Evolutionary conservation across 2,329 filamentous ascomycete species (phyloP).

Genomic region (Botryosphaeria dothidea): DNA sequence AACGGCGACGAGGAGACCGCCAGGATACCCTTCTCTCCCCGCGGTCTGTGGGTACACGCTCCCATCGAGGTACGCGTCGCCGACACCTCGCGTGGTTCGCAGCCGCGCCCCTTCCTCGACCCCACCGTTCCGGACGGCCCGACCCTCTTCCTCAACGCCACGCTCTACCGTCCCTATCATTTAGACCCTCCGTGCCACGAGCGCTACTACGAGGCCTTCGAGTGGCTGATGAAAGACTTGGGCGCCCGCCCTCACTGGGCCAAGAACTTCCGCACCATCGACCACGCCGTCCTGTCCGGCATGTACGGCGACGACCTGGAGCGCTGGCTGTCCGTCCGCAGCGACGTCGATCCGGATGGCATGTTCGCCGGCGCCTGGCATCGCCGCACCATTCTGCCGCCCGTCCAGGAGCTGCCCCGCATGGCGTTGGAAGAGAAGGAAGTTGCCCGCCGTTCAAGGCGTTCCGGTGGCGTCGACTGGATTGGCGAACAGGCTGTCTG

Average conservation of each 20-base stretch:
- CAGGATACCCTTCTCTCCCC: conserved; percentile 77
- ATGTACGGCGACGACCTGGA: conserved; percentile 71
- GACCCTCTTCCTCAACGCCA: conserved; percentile 86
- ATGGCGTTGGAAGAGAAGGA: conserved; percentile 46
- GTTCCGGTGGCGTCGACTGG: conserved; percentile 39
- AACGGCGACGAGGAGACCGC: conserved; percentile 70
- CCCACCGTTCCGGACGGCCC: conserved; percentile 68
- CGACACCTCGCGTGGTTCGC: conserved; percentile 59
- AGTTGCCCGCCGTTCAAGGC: conserved; percentile 34
- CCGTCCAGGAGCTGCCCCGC: conserved; percentile 30
- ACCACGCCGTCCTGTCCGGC: conserved; percentile 60
- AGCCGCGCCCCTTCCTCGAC: conserved; percentile 68
- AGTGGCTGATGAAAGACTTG: conserved; percentile 85
- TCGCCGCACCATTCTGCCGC: conserved; percentile 60
- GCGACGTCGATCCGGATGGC: conserved; percentile 73
- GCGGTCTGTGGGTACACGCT: conserved; percentile 81
- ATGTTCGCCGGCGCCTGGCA: conserved; percentile 95
- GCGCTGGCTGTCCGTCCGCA: conserved; percentile 67
- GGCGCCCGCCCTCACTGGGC: conserved; percentile 87
- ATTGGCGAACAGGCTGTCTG: conserved; percentile 36
- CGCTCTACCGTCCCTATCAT: conserved; percentile 80
- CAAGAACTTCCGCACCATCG: conserved; percentile 74
- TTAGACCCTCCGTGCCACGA: conserved; percentile 73
- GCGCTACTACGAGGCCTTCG: conserved; percentile 86
- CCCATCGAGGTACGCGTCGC: conserved; percentile 88